phyloP scores from a whole-genome alignment of 805 yeast species.

The Spathaspora hagerdaliae region DNA sequence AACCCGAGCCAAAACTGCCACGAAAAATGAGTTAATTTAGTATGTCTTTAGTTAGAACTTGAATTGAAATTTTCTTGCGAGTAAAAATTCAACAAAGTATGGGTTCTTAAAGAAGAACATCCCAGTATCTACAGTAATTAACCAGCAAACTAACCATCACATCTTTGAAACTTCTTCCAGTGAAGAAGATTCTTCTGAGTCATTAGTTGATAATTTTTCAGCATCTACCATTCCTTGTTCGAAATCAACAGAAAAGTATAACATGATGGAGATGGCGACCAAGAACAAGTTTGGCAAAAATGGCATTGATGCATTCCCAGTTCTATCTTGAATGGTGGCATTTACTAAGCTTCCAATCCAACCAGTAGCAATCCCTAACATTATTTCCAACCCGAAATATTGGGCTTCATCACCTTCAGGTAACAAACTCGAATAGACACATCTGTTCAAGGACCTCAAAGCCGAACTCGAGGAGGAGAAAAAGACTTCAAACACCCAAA shows the following conservation, averaged over 20 bases:
- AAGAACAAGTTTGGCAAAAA: slow-evolving; percentile 32
- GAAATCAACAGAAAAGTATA: slow-evolving; percentile 24
- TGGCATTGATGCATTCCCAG: slow-evolving; percentile 33
- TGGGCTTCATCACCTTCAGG: slow-evolving; percentile 43
- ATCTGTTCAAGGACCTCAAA: slow-evolving; percentile 32
- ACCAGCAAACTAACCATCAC: too few species aligned
- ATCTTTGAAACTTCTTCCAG: too few species aligned
- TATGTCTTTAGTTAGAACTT: too few species aligned
- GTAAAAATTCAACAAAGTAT: too few species aligned
- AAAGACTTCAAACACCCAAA: slow-evolving; percentile 38
- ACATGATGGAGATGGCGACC: slow-evolving; percentile 18
- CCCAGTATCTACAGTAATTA: too few species aligned
- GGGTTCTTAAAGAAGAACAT: too few species aligned
- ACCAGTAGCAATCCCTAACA: slow-evolving; percentile 38
- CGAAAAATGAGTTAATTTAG: too few species aligned
- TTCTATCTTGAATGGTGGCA: slow-evolving; percentile 37
- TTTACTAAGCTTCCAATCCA: slow-evolving; percentile 39
- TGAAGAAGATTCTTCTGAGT: neutral
- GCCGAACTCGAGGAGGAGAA: slow-evolving; percentile 32
- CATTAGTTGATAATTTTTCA: slow-evolving; percentile 9
- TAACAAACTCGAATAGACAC: slow-evolving; percentile 31
- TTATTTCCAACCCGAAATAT: slow-evolving; percentile 37
- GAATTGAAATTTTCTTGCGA: too few species aligned
- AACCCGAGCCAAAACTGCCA: too few species aligned
- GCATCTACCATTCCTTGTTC: slow-evolving; percentile 28